Evolutionary conservation across 345 rosid genomes (phyloP), one percentile per base, ranked within the genome.

Genomic region (Camelina laxa): DNA sequence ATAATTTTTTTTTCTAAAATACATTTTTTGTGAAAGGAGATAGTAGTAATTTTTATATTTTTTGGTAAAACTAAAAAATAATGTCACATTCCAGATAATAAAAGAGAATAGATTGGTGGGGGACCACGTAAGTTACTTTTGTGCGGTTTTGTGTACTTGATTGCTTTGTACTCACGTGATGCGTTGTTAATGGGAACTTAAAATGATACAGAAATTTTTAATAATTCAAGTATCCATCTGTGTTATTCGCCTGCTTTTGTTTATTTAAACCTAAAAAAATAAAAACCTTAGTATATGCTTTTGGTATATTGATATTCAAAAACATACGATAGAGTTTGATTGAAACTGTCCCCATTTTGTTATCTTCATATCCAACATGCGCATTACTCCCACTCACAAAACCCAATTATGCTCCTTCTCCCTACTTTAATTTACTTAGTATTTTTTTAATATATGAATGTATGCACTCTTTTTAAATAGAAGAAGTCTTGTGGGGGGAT

Each of bases 131-230:
- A 63, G 6, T 70, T 64, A 57, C 39, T 48, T 48, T 57, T 14
- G 38, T 39, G 47, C 19, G 38, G 80, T 70, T 70, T 70, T 56
- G 55, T 48, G 39, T 35, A 62, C 67, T 70, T 70, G 60, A 57
- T 63, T 56, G 75, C 66, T 76, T 70, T 57, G 72, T 64, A 64
- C 62, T 77, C 80, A 77, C 80, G 76, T 77, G 80, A 77, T 70
- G 61, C 54, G 80, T 64, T 62, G 65, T 69, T 36, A 54, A 61
- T 54, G 50, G 50, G 20, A 16, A 14, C 19, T 75, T 30, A 33
- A 8, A 6, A 33, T 33, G 9, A 33, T 31, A n/a, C 7, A 31
- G 9, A 33, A 33, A 33, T 1, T 6, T 1, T 35, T 24, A 24
- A 15, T 6, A 24, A 39, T 6, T 12, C 4, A n/a, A 14, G 7